Percentiles rank a stretch among this genome's conserved stretches.
Evolutionary conservation across 2,329 filamentous ascomycete species (phyloP).

Genomic region (Xenoacremonium recifei): DNA sequence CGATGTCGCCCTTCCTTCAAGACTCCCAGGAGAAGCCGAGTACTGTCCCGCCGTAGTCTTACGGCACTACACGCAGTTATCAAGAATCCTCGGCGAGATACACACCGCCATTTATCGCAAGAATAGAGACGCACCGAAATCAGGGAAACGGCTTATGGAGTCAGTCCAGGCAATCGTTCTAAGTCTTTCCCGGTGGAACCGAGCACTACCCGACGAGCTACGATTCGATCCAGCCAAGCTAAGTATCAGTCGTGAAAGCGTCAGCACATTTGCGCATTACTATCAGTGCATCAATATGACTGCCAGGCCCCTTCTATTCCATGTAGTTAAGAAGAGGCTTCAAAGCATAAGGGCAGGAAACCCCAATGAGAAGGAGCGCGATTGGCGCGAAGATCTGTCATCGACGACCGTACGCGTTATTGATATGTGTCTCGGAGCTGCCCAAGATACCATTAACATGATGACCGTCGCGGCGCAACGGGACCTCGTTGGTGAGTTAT

Average conservation of each 20-base stretch:
- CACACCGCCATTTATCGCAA: conserved; percentile 27
- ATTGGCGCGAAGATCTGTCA: conserved; percentile 38
- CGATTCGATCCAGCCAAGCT: conserved; percentile 41
- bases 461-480: conserved; percentile 46
- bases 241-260: conserved; percentile 4
- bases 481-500: conserved; percentile 45
- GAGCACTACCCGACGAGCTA: conserved; percentile 42
- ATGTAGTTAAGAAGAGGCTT: conserved; percentile 50
- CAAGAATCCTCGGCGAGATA: conserved; percentile 50
- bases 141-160: conserved; percentile 2
- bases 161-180: conserved; percentile 7
- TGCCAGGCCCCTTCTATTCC: conserved; percentile 50
- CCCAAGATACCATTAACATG: conserved; percentile 8
- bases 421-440: conserved; percentile 51
- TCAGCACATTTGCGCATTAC: conserved; percentile 37
- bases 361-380: conserved; percentile 17
- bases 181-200: conserved; percentile 1
- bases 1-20: conserved; percentile 30
- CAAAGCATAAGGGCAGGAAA: conserved; percentile 20
- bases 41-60: conserved; percentile 46
- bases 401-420: conserved; percentile 49
- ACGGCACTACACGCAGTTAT: conserved; percentile 51
- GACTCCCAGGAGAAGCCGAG: conserved; percentile 33
- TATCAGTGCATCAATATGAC: conserved; percentile 60
- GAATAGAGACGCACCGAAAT: conserved; percentile 1